Base-by-base conservation (phyloP, 768 basidiomycete species). In the Boletus rubropictus region DNA sequence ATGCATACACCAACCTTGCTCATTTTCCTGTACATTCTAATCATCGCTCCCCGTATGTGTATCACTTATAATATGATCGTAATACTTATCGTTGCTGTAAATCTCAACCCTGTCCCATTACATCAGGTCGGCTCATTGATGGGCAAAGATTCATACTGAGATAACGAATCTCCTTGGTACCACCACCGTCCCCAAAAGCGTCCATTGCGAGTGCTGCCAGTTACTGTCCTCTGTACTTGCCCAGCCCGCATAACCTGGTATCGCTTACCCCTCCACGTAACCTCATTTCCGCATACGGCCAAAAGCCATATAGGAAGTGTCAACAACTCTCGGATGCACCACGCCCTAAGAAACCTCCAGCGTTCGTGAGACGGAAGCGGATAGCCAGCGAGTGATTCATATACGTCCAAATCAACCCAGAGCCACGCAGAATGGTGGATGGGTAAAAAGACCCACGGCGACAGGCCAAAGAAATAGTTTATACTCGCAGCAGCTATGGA, bases 271-370 rank as follows among this genome's bases (percentile, higher is more conserved):
- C 96, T 77, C 96, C 96, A 99, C 1, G 75, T 72, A 27, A 99
- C 89, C 48, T 82, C 80, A 62, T 81, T 75, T 24, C 94, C 92
- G 41, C 84, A 67, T 33, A 99, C 79, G 6, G 89, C 95, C 51
- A 84, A 71, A 7, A 85, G 40, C 80, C 84, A 99, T 48, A 98
- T 89, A 0, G 96, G 96, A 18, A 98, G 70, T 4, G 95, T 84
- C 49, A 94, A 64, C 33, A 84, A 11, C 68, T 99, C 96, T 47
- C 96, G 77, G 17, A 76, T 69, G 15, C 72, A 63, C 91, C 93
- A 99, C 7, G 91, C 89, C 25, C 71, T 59, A 35, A 91, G 55
- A 65, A 96, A 97, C 42, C 69, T 58, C 68, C 73, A 74, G 11
- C 72, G 70, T 39, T 71, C 71, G 28, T 69, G 61, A 33, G 67